Evolutionary conservation across 2,329 filamentous ascomycete species (phyloP).

Genomic region (Cladophialophora immunda): DNA sequence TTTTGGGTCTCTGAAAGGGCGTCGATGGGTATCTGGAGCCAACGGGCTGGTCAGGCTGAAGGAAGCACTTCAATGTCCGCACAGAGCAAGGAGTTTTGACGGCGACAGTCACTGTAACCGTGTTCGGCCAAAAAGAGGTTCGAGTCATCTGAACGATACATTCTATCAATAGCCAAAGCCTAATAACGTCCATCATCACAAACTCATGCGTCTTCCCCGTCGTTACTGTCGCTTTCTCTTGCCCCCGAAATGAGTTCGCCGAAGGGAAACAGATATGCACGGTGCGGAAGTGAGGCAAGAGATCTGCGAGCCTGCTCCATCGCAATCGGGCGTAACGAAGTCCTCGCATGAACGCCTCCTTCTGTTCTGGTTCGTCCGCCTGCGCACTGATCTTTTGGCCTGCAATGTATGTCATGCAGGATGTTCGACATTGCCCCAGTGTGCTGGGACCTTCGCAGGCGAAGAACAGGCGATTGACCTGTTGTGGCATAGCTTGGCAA

Average conservation of each 20-base stretch:
- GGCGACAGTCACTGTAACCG: neutral
- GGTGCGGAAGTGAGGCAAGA: constrained; percentile 21
- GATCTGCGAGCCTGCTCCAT: constrained; percentile 3
- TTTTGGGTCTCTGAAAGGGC: constrained; percentile 22
- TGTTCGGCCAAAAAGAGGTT: constrained; percentile 3
- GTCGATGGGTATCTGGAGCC: constrained; percentile 11
- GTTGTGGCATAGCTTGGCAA: neutral
- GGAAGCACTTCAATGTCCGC: neutral
- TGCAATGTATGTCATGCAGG: constrained; percentile 1
- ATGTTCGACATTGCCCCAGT: neutral
- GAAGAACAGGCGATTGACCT: constrained; percentile 3
- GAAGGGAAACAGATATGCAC: neutral
- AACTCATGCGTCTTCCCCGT: neutral
- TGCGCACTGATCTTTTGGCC: neutral
- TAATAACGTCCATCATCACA: constrained; percentile 15
- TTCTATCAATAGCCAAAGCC: constrained; percentile 15
- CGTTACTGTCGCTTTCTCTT: neutral
- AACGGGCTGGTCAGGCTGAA: neutral
- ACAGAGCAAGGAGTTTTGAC: constrained; percentile 18
- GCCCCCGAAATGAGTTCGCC: neutral
- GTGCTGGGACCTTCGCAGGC: neutral
- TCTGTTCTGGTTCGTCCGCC: neutral
- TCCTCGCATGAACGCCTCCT: constrained; percentile 3
- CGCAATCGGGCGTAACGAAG: constrained; percentile 2
- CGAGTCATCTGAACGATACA: constrained; percentile 4